Evolutionary conservation across 805 yeast species (phyloP), one percentile per base, ranked within the genome.

Genomic region (Metahyphopichia silvanorum): DNA sequence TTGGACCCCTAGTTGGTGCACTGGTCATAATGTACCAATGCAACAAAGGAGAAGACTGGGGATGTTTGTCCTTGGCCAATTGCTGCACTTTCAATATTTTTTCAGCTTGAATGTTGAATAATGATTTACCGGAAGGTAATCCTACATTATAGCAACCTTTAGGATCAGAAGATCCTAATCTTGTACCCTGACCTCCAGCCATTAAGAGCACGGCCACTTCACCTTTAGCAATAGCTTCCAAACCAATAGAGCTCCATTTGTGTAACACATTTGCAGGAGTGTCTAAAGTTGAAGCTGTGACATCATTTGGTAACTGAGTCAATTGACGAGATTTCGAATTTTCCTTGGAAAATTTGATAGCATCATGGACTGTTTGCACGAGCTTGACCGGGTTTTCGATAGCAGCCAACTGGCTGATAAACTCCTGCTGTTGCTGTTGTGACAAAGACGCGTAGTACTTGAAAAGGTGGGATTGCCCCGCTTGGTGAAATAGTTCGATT

Each of bases 121-220:
- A 65, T 1, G 95, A 77, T 55, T 86, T 86, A 21, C 72, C 70
- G 2, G 95, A 85, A 1, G 96, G 96, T 31, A 93, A 72, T 0
- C 82, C 82, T 39, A 93, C 81, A 55, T 91, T 77, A 54, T 77
- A 93, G 60, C 97, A 91, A 1, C 99, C 99, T 60, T 93, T 93
- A 22, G 99, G 99, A 16, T 67, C 77, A 4, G 79, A 65, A 1
- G 96, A 87, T 1, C 98, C 98, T 34, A 93, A 69, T 41, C 99
- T 73, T 6, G 97, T 85, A 20, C 99, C 99, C 60, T 93, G 98
- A 31, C 99, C 99, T 35, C 99, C 99, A 9, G 99, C 97, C 85
- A 93, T 82, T 32, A 93, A 68, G 26, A 93, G 69, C 4, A 93
- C 91, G 21, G 87, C 98, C 16, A 91, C 98, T 49, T 83, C 76